Conservation (phyloP, 768 basidiomycete genomes). For the Kwoniella sp. region DNA sequence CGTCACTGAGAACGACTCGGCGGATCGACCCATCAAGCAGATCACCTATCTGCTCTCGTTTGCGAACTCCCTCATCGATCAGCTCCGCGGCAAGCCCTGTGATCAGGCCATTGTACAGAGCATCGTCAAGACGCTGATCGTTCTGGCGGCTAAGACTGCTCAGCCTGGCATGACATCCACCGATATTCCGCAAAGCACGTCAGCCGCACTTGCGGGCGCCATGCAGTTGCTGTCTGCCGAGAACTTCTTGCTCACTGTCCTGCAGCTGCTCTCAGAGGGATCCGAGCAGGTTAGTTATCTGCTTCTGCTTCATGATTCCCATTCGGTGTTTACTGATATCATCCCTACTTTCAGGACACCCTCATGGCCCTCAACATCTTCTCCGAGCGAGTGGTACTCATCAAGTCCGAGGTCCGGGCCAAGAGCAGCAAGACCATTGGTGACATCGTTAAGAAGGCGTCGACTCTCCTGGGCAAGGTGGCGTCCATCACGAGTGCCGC, state of each 20-base stretch:
- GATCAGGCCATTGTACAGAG: conserved; percentile 22
- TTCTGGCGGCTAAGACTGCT: conserved; percentile 15
- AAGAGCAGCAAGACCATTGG: conserved; percentile 56
- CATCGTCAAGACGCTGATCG: conserved; percentile 25
- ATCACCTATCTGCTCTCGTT: conserved; percentile 61
- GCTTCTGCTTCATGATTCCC: neutral
- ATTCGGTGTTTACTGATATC: too few species aligned
- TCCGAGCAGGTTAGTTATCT: conserved; percentile 55
- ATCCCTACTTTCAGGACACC: conserved; percentile 22
- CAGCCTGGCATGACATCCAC: conserved; percentile 5
- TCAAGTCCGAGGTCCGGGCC: conserved; percentile 59
- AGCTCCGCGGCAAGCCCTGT: conserved; percentile 34
- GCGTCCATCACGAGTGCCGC: conserved; percentile 54
- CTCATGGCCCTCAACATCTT: conserved; percentile 63
- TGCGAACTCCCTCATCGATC: conserved; percentile 54
- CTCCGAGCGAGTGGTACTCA: conserved; percentile 60
- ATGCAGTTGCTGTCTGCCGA: conserved; percentile 65
- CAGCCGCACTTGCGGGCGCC: conserved; percentile 55
- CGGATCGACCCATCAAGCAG: conserved; percentile 52
- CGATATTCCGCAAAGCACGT: conserved; percentile 5
- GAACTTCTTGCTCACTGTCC: conserved; percentile 62
- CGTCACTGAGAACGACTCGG: conserved; percentile 21
- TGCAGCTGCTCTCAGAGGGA: conserved; percentile 58
- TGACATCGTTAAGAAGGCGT: conserved; percentile 57
- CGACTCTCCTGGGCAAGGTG: conserved; percentile 54